Conservation (phyloP, 2,329 filamentous ascomycete genomes). For the Albifimbria verrucaria region DNA sequence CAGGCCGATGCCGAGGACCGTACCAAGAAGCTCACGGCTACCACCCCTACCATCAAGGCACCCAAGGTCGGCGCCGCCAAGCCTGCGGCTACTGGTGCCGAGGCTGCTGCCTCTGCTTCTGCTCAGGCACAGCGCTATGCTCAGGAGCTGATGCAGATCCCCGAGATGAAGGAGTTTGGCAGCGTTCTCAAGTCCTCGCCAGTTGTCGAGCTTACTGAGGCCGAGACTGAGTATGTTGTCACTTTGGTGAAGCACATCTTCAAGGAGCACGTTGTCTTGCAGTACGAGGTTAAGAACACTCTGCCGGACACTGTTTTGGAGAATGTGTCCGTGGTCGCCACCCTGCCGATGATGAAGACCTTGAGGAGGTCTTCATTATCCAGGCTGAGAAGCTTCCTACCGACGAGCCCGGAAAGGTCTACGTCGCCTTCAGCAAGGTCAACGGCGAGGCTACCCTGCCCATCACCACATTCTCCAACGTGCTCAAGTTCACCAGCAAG, state of each 20-base stretch:
- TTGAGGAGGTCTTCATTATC: constrained; percentile 91
- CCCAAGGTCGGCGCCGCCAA: constrained; percentile 79
- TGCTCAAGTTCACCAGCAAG: constrained; percentile 95
- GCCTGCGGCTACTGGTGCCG: constrained; percentile 63
- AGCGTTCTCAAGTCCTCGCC: constrained; percentile 86
- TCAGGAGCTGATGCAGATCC: constrained; percentile 81
- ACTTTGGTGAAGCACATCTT: constrained; percentile 94
- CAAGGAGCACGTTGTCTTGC: constrained; percentile 92
- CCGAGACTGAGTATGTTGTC: constrained; percentile 96
- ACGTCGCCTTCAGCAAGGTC: constrained; percentile 88
- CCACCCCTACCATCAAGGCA: constrained; percentile 89
- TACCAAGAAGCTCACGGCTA: constrained; percentile 93
- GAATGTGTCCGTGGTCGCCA: constrained; percentile 79
- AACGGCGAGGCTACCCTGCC: constrained; percentile 75
- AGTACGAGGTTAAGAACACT: constrained; percentile 98
- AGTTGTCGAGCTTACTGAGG: constrained; percentile 86
- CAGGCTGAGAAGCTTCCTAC: constrained; percentile 78
- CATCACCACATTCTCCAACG: constrained; percentile 80
- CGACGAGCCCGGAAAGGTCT: constrained; percentile 88
- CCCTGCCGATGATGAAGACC: constrained; percentile 78
- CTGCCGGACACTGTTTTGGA: constrained; percentile 86
- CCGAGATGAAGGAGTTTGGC: constrained; percentile 88
- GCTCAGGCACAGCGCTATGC: constrained; percentile 85
- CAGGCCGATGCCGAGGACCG: constrained; percentile 95
- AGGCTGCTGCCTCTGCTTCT: constrained; percentile 71